Percentiles rank a stretch among this genome's conserved stretches.
Evolutionary conservation across 345 rosid species (phyloP).

Genomic region (Acer campestre): DNA sequence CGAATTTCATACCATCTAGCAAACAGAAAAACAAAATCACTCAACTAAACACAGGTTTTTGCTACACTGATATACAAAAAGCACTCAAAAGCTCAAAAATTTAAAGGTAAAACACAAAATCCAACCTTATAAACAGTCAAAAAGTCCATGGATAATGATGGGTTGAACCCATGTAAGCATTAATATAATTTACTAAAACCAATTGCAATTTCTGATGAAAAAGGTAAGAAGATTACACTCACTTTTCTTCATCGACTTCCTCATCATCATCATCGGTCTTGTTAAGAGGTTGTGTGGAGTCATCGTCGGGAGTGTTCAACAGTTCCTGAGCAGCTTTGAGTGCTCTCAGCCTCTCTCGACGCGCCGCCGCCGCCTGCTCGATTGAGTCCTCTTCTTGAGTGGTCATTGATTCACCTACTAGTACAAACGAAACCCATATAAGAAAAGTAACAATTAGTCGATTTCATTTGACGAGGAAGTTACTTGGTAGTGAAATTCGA

Average conservation of each 20-base stretch:
- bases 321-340: constrained; percentile 80
- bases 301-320: constrained; percentile 47
- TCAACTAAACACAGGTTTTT: background rate
- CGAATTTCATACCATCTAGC: too few relatives aligned
- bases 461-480: background rate
- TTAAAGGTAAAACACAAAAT: background rate
- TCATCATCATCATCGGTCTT: constrained; percentile 31
- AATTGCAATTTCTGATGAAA: background rate
- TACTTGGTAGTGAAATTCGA: background rate
- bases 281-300: constrained; percentile 29
- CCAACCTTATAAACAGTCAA: background rate
- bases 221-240: background rate
- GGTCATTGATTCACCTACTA: constrained; percentile 36
- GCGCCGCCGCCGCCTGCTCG: constrained; percentile 70
- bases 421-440: background rate
- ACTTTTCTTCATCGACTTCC: constrained; percentile 20
- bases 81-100: background rate
- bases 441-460: background rate
- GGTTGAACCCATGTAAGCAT: background rate
- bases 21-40: too few relatives aligned
- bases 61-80: background rate
- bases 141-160: background rate
- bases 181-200: background rate
- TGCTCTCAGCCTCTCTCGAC: constrained; percentile 79
- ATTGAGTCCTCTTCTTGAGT: constrained; percentile 58